Percentiles rank a stretch among this genome's conserved stretches.
Evolutionary conservation across 495 filamentous ascomycete genomes (phyloP).

Genomic region (Neurospora tetrasperma): DNA sequence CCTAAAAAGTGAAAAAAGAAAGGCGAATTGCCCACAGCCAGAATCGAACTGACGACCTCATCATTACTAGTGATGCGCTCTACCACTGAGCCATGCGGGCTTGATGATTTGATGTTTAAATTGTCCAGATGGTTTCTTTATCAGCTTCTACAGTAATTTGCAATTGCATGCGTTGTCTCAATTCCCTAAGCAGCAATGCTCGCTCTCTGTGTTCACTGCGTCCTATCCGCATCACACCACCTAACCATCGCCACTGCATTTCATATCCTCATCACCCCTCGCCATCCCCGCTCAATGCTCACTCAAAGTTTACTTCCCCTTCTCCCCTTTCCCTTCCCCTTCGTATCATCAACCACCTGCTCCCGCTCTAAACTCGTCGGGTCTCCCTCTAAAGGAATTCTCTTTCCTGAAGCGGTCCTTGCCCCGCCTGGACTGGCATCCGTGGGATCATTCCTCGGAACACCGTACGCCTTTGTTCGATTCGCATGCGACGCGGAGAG

Average conservation of each 20-base stretch:
- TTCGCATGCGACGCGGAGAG: background rate
- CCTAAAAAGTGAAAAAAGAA: background rate
- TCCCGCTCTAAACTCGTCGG: slow-evolving; percentile 1
- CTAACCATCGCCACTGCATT: no score
- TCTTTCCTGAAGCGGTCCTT: background rate
- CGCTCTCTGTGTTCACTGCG: no score
- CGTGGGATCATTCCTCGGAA: background rate
- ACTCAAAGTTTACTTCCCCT: background rate
- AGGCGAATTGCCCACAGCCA: background rate
- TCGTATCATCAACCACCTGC: background rate
- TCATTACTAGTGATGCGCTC: slow-evolving; percentile 1
- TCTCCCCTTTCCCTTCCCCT: background rate
- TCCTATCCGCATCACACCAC: no score
- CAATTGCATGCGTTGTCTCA: background rate
- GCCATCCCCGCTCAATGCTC: no score
- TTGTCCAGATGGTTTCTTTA: rapidly evolving
- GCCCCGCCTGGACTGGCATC: background rate
- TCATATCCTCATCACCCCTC: no score
- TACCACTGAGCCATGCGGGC: slow-evolving; percentile 1
- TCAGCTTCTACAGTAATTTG: background rate
- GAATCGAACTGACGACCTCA: slow-evolving; percentile 1
- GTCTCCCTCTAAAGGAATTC: background rate
- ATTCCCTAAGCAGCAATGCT: background rate
- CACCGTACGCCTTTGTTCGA: background rate
- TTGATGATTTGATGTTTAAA: background rate